phyloP scores from a whole-genome alignment of 495 filamentous ascomycete genomes.

The Cercophora samala region DNA sequence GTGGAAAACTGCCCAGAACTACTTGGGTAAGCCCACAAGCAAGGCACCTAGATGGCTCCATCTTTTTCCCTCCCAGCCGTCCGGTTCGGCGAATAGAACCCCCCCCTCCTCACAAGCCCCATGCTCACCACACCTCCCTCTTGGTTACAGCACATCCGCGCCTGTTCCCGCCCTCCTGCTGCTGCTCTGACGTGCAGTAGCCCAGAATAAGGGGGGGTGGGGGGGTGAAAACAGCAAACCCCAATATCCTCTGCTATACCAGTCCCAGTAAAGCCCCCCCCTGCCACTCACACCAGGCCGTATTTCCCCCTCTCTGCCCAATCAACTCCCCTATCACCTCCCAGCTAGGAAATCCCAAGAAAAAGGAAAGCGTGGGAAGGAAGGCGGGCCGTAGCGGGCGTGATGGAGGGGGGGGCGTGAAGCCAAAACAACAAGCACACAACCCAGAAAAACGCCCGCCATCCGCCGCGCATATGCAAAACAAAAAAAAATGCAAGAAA shows the following conservation, averaged over 20 bases:
- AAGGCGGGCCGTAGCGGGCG: background rate
- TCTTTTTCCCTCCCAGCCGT: background rate
- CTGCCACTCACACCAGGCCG: background rate
- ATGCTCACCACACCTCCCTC: background rate
- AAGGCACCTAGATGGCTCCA: background rate
- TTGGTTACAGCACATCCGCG: background rate
- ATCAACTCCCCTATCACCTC: background rate
- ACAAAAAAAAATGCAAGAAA: constrained; percentile 1
- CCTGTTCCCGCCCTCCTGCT: background rate
- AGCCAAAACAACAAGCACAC: constrained; percentile 18
- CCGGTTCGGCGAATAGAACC: background rate
- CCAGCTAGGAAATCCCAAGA: background rate
- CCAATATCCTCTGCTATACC: background rate
- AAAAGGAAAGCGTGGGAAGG: background rate
- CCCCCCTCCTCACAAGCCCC: background rate
- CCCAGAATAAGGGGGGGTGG: constrained; percentile 1
- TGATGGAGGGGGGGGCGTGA: constrained; percentile 29
- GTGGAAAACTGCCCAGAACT: background rate
- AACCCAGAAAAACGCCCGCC: background rate
- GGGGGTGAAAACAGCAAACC: constrained; percentile 37
- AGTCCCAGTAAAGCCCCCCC: background rate
- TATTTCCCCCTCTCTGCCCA: background rate
- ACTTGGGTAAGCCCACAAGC: background rate
- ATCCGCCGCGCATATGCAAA: background rate
- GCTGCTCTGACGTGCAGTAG: background rate